Evolutionary conservation across 257 asterid genomes (phyloP).

Genomic region (Asclepias syriaca): DNA sequence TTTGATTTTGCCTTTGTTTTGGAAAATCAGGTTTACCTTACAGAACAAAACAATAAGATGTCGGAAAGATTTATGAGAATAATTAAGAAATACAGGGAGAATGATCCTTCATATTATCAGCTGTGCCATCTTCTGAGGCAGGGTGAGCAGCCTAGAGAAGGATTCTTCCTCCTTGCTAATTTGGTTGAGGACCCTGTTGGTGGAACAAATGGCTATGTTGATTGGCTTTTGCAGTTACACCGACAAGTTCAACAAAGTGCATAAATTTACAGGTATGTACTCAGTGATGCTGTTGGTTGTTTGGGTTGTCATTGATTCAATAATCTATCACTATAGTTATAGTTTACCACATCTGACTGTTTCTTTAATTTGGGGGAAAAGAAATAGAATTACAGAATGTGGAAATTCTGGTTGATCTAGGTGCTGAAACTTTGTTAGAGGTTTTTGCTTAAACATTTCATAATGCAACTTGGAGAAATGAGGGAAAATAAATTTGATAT

Average conservation of each 20-base stretch:
- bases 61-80: slow-evolving; percentile 61
- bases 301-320: background rate
- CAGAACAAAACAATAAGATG: slow-evolving; percentile 51
- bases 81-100: slow-evolving; percentile 48
- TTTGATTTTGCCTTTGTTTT: slow-evolving; percentile 16
- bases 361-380: background rate
- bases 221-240: slow-evolving; percentile 74
- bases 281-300: slow-evolving; percentile 3
- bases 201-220: slow-evolving; percentile 76
- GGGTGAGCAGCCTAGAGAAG: slow-evolving; percentile 96
- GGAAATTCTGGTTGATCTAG: background rate
- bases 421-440: background rate
- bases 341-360: background rate
- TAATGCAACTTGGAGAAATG: background rate
- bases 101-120: slow-evolving; percentile 68
- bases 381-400: background rate
- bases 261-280: slow-evolving; percentile 39
- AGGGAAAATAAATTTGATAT: background rate
- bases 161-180: slow-evolving; percentile 62
- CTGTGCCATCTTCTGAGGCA: slow-evolving; percentile 79
- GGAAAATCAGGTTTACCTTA: slow-evolving; percentile 55
- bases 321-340: background rate
- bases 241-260: slow-evolving; percentile 83
- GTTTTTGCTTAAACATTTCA: background rate
- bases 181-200: slow-evolving; percentile 77